A percentile compares a stretch with the other conserved stretches of the same genome.
Conservation (phyloP, 331 rosid genomes). For the Pyrus hybrid region DNA sequence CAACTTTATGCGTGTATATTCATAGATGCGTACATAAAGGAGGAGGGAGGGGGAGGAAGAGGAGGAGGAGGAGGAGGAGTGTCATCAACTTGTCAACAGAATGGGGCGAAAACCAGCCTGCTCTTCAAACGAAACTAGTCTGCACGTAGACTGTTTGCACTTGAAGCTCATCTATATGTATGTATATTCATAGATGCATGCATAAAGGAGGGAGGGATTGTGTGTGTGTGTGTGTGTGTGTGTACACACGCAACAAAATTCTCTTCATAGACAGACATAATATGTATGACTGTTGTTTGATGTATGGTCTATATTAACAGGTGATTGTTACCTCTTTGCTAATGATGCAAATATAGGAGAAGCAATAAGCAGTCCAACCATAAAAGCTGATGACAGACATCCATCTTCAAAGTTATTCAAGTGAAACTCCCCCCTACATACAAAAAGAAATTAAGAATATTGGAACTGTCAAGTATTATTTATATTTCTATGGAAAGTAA, state of each 20-base stretch:
- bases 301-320: neutral
- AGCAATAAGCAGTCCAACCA: conserved; percentile 90
- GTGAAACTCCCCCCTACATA: conserved; percentile 65
- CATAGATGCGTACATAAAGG: no score
- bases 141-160: neutral
- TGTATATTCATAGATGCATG: neutral
- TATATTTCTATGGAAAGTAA: neutral
- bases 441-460: conserved; percentile 4
- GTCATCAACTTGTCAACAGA: no score
- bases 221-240: neutral
- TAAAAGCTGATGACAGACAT: conserved; percentile 73
- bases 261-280: neutral
- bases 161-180: neutral
- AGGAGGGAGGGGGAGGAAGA: no score
- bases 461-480: neutral
- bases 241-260: neutral
- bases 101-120: neutral
- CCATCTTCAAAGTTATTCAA: conserved; percentile 79
- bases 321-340: conserved; percentile 49
- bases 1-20: no score
- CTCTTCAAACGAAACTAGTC: neutral
- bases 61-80: no score
- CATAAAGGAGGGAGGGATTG: neutral
- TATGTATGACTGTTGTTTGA: neutral
- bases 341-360: conserved; percentile 75